phyloP scores from a whole-genome alignment of 225 moss, liverwort and hornwort genomes.

The Thuidium tamariscinum region DNA sequence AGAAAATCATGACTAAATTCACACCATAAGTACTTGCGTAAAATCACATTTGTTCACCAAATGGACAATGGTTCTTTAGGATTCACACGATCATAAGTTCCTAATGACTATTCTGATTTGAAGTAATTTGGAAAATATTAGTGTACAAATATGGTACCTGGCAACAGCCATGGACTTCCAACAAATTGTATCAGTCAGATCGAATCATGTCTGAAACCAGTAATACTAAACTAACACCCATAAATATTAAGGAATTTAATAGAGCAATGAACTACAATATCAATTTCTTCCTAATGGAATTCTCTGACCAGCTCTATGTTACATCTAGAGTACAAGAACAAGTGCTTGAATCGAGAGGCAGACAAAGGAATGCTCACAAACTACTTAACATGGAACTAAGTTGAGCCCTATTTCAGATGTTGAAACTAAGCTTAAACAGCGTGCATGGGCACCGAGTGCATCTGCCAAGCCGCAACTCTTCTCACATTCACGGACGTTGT shows the following conservation, averaged over 20 bases:
- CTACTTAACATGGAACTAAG: neutral
- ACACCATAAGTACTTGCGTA: too few relatives aligned
- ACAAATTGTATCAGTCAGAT: neutral
- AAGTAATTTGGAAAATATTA: neutral
- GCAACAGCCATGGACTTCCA: neutral
- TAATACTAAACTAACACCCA: neutral
- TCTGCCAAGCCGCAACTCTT: slow-evolving; percentile 39
- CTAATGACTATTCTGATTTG: neutral
- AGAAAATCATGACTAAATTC: too few relatives aligned
- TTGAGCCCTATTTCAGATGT: too few relatives aligned
- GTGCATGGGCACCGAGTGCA: slow-evolving; percentile 37
- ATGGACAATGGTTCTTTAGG: too few relatives aligned
- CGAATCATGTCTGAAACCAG: neutral
- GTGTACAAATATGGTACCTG: neutral
- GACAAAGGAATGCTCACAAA: neutral
- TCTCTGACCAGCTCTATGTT: neutral
- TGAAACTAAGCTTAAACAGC: slow-evolving; percentile 1
- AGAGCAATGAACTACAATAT: neutral
- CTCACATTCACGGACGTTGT: slow-evolving; percentile 26
- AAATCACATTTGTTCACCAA: too few relatives aligned
- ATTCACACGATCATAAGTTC: too few relatives aligned
- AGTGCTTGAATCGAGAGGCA: neutral
- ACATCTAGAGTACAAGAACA: neutral
- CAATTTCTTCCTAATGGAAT: neutral
- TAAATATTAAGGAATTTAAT: neutral